Percentiles rank a stretch among this genome's conserved stretches.
phyloP scores from a whole-genome alignment of 345 rosid species.

The Brassica juncea region DNA sequence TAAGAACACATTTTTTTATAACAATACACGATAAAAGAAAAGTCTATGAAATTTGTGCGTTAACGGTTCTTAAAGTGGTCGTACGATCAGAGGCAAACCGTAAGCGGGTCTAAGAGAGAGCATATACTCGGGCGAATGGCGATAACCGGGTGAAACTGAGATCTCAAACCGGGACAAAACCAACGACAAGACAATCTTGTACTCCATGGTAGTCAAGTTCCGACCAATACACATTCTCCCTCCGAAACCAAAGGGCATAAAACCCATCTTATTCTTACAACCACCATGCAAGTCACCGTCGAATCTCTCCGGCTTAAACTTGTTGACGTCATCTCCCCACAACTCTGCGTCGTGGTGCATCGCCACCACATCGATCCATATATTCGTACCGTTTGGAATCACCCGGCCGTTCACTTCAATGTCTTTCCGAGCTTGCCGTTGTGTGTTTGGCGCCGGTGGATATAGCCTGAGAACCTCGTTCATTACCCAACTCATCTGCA shows the following conservation, averaged over 20 bases:
- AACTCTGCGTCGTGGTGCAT: constrained; percentile 77
- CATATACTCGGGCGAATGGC: constrained; percentile 63
- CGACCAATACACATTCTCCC: constrained; percentile 92
- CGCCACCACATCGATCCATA: constrained; percentile 85
- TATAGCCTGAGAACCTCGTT: constrained; percentile 75
- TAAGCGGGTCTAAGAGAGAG: constrained; percentile 70
- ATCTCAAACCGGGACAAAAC: constrained; percentile 68
- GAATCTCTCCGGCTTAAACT: constrained; percentile 84
- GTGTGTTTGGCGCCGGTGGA: constrained; percentile 79
- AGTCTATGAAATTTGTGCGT: not conserved
- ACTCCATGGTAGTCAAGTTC: constrained; percentile 71
- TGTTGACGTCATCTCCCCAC: constrained; percentile 76
- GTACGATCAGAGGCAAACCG: constrained; percentile 68
- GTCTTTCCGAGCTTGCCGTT: constrained; percentile 70
- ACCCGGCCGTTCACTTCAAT: constrained; percentile 47
- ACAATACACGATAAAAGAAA: not conserved
- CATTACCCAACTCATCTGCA: constrained; percentile 94
- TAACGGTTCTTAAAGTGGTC: constrained; percentile 42
- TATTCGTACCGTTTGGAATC: constrained; percentile 70
- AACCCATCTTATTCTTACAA: constrained; percentile 87
- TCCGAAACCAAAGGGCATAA: constrained; percentile 91
- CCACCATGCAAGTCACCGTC: constrained; percentile 63
- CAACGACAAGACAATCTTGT: constrained; percentile 63
- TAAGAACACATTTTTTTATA: not conserved
- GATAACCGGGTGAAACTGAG: constrained; percentile 60